Conservation (phyloP, 176 grass and related monocot species). For the Avena sativa region DNA sequence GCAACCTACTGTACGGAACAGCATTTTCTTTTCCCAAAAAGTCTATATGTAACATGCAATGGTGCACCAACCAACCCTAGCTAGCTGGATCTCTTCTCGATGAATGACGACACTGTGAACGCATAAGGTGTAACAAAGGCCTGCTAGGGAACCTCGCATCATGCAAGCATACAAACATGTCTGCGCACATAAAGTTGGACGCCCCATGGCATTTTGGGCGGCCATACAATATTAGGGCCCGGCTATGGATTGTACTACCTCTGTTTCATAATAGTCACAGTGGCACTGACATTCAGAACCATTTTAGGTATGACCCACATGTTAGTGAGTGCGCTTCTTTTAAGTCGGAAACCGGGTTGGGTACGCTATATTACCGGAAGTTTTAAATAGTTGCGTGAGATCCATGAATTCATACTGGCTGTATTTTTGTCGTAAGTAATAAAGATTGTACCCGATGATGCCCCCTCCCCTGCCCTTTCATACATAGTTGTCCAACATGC, state of each 20-base stretch:
- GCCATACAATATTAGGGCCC: background rate
- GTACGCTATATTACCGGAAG: background rate
- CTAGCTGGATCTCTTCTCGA: slow-evolving; percentile 29
- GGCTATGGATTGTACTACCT: background rate
- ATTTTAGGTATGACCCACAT: too few relatives aligned
- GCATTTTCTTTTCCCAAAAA: background rate
- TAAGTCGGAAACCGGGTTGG: background rate
- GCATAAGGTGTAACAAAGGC: slow-evolving; percentile 28
- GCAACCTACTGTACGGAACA: slow-evolving; percentile 24
- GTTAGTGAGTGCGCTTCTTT: background rate
- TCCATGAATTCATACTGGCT: background rate
- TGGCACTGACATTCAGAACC: background rate
- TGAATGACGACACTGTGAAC: slow-evolving; percentile 54
- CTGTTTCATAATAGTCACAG: too few relatives aligned
- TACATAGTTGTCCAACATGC: background rate
- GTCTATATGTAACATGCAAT: slow-evolving; percentile 18
- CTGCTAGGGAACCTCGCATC: background rate
- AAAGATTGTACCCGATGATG: background rate
- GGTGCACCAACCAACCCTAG: slow-evolving; percentile 21
- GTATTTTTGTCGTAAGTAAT: background rate
- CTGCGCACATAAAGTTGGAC: slow-evolving; percentile 10
- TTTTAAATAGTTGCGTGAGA: slow-evolving; percentile 14
- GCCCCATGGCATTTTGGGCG: background rate
- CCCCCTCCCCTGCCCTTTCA: too few relatives aligned
- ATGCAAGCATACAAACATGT: slow-evolving; percentile 5